Percentiles rank a stretch among this genome's conserved stretches.
phyloP scores from a whole-genome alignment of 495 filamentous ascomycete genomes.

The Daldinia childiae region DNA sequence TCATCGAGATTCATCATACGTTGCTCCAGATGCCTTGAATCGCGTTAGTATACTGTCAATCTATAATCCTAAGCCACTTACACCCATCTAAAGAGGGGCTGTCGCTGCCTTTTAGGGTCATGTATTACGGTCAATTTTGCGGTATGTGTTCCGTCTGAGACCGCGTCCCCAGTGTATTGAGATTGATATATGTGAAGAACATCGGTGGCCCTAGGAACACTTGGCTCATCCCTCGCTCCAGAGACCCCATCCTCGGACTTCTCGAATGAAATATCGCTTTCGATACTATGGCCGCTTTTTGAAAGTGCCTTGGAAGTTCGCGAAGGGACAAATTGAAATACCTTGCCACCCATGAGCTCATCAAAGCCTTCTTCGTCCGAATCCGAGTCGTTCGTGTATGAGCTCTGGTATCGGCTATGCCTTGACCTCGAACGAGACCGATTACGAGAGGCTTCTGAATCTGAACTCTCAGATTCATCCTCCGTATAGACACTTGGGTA shows the following conservation, averaged over 20 bases:
- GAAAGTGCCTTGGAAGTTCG: constrained; percentile 21
- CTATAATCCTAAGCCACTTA: constrained; percentile 22
- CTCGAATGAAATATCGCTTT: constrained; percentile 19
- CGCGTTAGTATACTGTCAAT: constrained; percentile 10
- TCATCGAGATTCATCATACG: constrained; percentile 45
- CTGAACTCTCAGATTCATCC: background rate
- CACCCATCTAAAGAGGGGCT: constrained; percentile 48
- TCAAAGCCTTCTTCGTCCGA: constrained; percentile 23
- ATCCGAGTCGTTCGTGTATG: constrained; percentile 7
- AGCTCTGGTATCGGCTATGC: constrained; percentile 1
- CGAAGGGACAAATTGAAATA: constrained; percentile 32
- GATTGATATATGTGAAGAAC: constrained; percentile 38
- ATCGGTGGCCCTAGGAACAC: constrained; percentile 2
- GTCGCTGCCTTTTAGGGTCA: constrained; percentile 24
- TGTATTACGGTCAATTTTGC: constrained; percentile 37
- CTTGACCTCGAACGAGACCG: constrained; percentile 21
- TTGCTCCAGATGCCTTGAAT: constrained; percentile 40
- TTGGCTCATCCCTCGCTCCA: constrained; percentile 8
- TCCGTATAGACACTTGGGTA: background rate
- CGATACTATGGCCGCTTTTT: constrained; percentile 24
- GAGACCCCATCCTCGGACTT: constrained; percentile 15
- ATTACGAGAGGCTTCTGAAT: background rate
- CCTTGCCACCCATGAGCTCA: constrained; percentile 23
- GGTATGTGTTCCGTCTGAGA: constrained; percentile 37
- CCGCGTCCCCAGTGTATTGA: constrained; percentile 44